Percentiles rank a stretch among this genome's conserved stretches.
Evolutionary conservation across 805 yeast species (phyloP).

Genomic region (Wickerhamiella occidentalis): DNA sequence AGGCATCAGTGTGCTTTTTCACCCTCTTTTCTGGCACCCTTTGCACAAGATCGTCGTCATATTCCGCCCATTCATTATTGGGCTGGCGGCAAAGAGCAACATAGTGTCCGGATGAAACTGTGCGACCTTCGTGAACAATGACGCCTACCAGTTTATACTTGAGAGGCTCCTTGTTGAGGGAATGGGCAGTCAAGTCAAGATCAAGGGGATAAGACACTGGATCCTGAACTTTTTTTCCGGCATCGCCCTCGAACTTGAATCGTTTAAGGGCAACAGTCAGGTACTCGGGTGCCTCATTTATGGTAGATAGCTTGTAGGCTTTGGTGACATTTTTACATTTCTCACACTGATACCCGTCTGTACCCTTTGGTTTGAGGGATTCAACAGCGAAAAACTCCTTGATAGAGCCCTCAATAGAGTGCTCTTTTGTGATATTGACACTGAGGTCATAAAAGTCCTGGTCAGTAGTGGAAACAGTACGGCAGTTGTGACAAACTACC

Average conservation of each 20-base stretch:
- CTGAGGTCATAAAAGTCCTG: constrained; percentile 93
- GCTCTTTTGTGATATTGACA: constrained; percentile 40
- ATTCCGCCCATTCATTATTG: constrained; percentile 82
- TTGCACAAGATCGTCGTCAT: constrained; percentile 85
- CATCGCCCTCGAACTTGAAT: constrained; percentile 58
- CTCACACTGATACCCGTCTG: constrained; percentile 63
- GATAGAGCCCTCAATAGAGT: constrained; percentile 59
- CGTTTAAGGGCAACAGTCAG: constrained; percentile 78
- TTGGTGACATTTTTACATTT: constrained; percentile 64
- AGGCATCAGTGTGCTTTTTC: constrained; percentile 75
- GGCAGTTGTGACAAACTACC: constrained; percentile 73
- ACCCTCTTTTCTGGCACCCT: constrained; percentile 60
- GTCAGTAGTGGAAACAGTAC: constrained; percentile 69
- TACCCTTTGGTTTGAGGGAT: constrained; percentile 35
- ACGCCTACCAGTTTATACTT: constrained; percentile 68
- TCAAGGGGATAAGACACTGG: constrained; percentile 69
- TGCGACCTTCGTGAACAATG: constrained; percentile 88
- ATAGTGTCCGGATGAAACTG: constrained; percentile 87
- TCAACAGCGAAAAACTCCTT: constrained; percentile 77
- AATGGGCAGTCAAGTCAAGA: constrained; percentile 56
- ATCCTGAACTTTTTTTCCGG: constrained; percentile 69
- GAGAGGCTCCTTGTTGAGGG: constrained; percentile 31
- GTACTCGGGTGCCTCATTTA: constrained; percentile 78
- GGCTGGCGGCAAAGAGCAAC: constrained; percentile 86
- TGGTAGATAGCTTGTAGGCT: constrained; percentile 64